Base-by-base conservation (phyloP, 805 yeast species). In the Myxozyma udenii region DNA sequence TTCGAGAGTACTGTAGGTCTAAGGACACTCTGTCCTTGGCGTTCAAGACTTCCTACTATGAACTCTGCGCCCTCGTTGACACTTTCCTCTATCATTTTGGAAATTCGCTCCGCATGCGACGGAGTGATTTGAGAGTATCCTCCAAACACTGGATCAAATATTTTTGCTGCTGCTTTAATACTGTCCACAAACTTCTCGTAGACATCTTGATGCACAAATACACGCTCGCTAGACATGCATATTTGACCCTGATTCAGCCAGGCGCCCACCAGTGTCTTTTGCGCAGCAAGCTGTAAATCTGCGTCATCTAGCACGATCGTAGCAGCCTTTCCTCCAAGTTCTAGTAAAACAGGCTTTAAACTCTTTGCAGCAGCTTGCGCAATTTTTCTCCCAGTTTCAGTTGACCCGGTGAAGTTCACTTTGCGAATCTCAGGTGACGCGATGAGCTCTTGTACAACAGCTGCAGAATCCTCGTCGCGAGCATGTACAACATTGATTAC, bases 171-270 rank as follows among this genome's bases (percentile, higher is more conserved):
- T 70, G 80, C 83, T 32, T 68, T 63, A 22, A 83, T 77, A 53
- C 76, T 76, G 14, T 67, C 70, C 47, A 85, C 70, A 62, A 87
- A 77, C 61, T 77, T 74, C 60, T 84, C 87, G 72, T 85, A 85
- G 63, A 85, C 74, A 46, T 78, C 80, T 59, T 79, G 85, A 70
- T 87, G 89, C 54, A 87, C 83, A 71, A 85, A 87, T 57, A 87
- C 78, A 70, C 96, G 83, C 58, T 95, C 88, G 68, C 95, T 93
- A 24, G 95, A 91, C 73, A 91, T 85, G 74, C 96, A 88, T 53
- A 86, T 90, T 73, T 88, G 95, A 74, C 96, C 96, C 51, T 95
- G 83, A 74, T 88, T 88, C 78, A 77, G 85, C 74, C 83, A 81
- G 60, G 87, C 86, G 72, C 95, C 95, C 46, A 77, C 74, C 53